Evolutionary conservation across 2,329 filamentous ascomycete species (phyloP).

Genomic region (Ceratocystis eucalypticola): DNA sequence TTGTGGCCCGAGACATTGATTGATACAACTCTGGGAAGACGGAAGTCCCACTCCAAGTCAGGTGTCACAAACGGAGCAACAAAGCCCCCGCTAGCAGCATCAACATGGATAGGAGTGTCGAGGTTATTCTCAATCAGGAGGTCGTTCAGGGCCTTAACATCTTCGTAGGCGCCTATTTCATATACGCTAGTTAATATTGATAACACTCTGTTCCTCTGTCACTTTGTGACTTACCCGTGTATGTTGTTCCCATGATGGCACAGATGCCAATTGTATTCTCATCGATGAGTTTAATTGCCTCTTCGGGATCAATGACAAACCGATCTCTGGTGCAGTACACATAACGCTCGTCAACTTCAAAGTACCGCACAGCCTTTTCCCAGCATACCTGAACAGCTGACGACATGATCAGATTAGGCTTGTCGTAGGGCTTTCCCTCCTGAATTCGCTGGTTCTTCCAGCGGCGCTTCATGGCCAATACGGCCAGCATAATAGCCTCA

Average conservation of each 20-base stretch:
- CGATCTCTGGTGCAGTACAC: conserved; percentile 49
- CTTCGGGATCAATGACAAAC: conserved; percentile 49
- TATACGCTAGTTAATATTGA: neutral
- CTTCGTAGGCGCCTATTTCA: conserved; percentile 58
- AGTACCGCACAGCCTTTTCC: conserved; percentile 84
- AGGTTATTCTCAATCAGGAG: conserved; percentile 60
- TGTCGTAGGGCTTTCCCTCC: conserved; percentile 64
- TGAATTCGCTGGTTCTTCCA: conserved; percentile 82
- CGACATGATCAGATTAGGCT: conserved; percentile 90
- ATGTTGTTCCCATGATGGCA: conserved; percentile 79
- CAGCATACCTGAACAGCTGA: conserved; percentile 89
- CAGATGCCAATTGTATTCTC: conserved; percentile 83
- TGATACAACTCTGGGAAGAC: conserved; percentile 72
- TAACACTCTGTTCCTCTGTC: neutral
- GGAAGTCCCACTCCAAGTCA: conserved; percentile 80
- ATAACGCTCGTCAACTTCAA: conserved; percentile 83
- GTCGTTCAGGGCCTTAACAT: conserved; percentile 84
- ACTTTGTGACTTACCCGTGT: conserved; percentile 47
- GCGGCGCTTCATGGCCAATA: conserved; percentile 86
- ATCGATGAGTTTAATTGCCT: conserved; percentile 47
- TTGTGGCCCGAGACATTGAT: conserved; percentile 96
- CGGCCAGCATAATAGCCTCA: conserved; percentile 72
- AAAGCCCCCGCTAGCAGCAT: conserved; percentile 84
- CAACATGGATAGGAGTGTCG: conserved; percentile 81
- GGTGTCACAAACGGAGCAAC: conserved; percentile 85